Conservation (phyloP, 1,284 basidiomycete species). For the Ganoderma lingzhi region DNA sequence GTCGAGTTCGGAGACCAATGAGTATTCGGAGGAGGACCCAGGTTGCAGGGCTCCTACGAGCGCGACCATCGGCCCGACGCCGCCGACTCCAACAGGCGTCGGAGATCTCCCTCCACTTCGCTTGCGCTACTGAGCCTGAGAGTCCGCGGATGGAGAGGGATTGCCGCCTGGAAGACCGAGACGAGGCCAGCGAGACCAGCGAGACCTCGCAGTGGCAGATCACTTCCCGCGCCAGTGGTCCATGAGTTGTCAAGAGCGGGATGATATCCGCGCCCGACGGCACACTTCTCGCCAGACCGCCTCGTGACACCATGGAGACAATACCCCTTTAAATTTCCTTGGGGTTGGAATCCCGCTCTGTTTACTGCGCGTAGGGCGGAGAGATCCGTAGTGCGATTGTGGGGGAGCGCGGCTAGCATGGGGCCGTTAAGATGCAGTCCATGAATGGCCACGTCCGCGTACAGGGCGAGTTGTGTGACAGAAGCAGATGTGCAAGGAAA, state of each 20-base stretch:
- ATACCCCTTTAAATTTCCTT: neutral
- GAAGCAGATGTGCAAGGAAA: neutral
- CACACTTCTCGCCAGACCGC: neutral
- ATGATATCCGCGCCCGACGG: neutral
- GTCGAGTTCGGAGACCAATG: too few relatives aligned
- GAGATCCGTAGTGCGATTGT: neutral
- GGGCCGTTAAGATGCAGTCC: neutral
- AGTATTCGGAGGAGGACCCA: too few relatives aligned
- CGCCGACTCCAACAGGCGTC: neutral
- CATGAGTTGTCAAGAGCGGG: neutral
- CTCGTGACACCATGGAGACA: neutral
- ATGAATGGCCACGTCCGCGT: neutral
- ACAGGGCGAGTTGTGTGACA: neutral
- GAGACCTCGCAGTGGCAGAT: neutral
- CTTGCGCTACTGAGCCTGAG: neutral
- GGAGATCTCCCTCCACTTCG: neutral
- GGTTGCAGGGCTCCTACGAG: neutral
- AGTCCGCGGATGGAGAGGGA: neutral
- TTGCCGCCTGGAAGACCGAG: neutral
- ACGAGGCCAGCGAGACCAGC: neutral
- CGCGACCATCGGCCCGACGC: constrained; percentile 1
- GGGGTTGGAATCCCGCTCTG: neutral
- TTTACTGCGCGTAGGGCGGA: neutral
- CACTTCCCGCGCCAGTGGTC: neutral
- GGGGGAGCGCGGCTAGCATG: neutral